phyloP scores from a whole-genome alignment of 768 basidiomycete genomes.

The Agaricus bisporus region DNA sequence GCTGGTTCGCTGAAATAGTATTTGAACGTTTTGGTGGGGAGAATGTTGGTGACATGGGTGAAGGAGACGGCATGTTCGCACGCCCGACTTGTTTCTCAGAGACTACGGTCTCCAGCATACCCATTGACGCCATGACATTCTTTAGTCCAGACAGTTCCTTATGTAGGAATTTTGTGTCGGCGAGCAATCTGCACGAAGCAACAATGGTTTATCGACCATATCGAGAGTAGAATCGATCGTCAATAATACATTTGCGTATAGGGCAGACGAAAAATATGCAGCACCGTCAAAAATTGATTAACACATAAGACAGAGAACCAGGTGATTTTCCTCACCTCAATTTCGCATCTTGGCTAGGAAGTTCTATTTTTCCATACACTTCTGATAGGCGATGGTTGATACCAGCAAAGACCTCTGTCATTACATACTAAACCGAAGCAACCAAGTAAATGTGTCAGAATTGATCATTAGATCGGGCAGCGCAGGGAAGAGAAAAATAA shows the following conservation, averaged over 20 bases:
- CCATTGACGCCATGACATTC: constrained; percentile 64
- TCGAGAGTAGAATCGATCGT: constrained; percentile 2
- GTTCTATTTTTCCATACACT: constrained; percentile 76
- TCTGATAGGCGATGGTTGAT: constrained; percentile 89
- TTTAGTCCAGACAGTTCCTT: constrained; percentile 71
- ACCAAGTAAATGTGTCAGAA: constrained; percentile 11
- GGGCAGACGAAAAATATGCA: neutral
- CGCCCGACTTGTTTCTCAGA: constrained; percentile 66
- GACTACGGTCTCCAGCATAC: constrained; percentile 82
- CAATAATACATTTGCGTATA: constrained; percentile 4
- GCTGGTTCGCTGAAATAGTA: constrained; percentile 39
- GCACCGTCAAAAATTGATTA: neutral
- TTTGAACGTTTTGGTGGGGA: constrained; percentile 27
- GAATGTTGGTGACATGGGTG: constrained; percentile 14
- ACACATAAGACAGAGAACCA: neutral
- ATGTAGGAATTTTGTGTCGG: constrained; percentile 73
- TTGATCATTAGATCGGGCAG: neutral
- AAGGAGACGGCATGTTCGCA: constrained; percentile 9
- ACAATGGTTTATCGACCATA: neutral
- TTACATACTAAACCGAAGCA: constrained; percentile 59
- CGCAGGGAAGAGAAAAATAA: neutral
- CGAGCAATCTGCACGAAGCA: constrained; percentile 52
- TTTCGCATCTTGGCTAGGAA: constrained; percentile 82
- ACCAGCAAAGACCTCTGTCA: constrained; percentile 91
- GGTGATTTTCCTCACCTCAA: constrained; percentile 53